Conservation (phyloP, 495 filamentous ascomycete species). For the Penicillium steckii region DNA sequence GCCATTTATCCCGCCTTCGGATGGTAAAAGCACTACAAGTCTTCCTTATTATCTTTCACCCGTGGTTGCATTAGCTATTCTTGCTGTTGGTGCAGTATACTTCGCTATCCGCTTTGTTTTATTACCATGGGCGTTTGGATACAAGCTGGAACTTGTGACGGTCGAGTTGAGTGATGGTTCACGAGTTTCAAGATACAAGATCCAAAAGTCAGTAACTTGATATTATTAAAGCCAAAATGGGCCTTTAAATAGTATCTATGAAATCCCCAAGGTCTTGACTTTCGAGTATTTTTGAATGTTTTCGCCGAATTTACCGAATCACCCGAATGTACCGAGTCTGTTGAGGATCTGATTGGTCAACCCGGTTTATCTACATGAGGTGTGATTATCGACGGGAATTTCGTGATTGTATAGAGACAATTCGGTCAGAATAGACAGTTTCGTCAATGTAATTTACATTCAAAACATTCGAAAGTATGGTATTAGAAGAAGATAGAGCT, state of each 20-base stretch:
- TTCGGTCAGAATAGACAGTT: neutral
- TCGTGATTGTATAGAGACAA: no score
- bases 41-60: constrained; percentile 40
- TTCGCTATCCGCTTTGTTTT: constrained; percentile 31
- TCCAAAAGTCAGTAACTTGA: neutral
- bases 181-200: constrained; percentile 22
- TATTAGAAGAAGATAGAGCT: no score
- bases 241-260: neutral
- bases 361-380: neutral
- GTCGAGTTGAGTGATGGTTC: constrained; percentile 24
- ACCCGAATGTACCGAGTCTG: neutral
- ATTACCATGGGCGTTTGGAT: constrained; percentile 27
- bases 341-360: neutral
- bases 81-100: constrained; percentile 31
- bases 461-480: no score
- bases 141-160: constrained; percentile 12
- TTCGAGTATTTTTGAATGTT: neutral
- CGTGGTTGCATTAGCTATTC: constrained; percentile 35
- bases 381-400: neutral
- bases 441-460: neutral
- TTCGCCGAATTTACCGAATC: neutral
- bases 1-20: constrained; percentile 38
- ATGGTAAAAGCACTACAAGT: constrained; percentile 33
- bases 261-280: neutral
- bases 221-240: neutral